Conservation (phyloP, 169 alveolate genomes). For the Plasmodium billcollinsi region DNA sequence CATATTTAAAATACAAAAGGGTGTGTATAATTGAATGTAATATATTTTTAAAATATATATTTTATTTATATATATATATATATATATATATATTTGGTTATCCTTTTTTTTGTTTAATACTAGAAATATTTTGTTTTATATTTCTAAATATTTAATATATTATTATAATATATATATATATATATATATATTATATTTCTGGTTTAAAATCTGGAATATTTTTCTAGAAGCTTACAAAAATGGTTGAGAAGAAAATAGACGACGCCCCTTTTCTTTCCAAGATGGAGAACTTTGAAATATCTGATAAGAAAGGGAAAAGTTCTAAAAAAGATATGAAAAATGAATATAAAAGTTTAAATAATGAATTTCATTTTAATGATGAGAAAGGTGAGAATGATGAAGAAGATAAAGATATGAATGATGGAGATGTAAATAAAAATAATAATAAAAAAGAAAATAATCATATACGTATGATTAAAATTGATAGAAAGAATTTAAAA, state of each 20-base stretch:
- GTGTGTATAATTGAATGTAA: too few relatives aligned
- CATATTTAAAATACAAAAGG: too few relatives aligned
- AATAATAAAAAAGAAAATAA: not conserved
- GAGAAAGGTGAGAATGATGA: constrained; percentile 28
- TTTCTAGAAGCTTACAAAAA: not conserved
- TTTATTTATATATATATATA: too few relatives aligned
- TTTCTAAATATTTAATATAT: too few relatives aligned
- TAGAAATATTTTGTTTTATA: too few relatives aligned
- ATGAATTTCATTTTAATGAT: constrained; percentile 60
- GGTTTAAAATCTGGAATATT: too few relatives aligned
- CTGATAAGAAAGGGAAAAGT: constrained; percentile 30
- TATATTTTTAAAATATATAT: too few relatives aligned
- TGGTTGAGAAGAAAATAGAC: constrained; percentile 61
- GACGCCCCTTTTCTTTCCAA: constrained; percentile 66
- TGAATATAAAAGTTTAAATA: constrained; percentile 58
- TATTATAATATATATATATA: too few relatives aligned
- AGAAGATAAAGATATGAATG: not conserved
- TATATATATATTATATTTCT: too few relatives aligned
- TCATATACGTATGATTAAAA: constrained; percentile 51
- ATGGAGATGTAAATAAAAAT: constrained; percentile 4
- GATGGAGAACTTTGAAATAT: constrained; percentile 66
- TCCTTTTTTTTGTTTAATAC: too few relatives aligned
- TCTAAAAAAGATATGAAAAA: constrained; percentile 43
- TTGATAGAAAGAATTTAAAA: constrained; percentile 51
- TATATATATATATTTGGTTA: too few relatives aligned